These are phyloP conservation scores for Neurospora sublineolata DNA, from an alignment of 495 filamentous ascomycete genomes.

Conservation along the genomic window DNA sequence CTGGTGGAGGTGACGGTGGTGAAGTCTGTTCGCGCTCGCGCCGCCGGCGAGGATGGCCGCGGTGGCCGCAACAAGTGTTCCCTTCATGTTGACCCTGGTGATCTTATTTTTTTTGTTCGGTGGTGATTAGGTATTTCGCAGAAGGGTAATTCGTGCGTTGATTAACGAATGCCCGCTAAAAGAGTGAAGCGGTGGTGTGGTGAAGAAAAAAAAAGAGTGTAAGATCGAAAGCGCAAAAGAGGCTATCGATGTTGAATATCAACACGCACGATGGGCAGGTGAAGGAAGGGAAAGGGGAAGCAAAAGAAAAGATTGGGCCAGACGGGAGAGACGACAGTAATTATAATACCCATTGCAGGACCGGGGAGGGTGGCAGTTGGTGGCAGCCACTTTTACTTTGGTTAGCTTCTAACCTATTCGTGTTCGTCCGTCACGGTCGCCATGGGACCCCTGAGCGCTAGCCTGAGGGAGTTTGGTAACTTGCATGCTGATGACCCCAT, in stretches of 20 bases:
- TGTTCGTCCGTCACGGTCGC: not conserved
- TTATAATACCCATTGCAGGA: constrained; percentile 5
- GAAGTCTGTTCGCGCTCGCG: constrained; percentile 43
- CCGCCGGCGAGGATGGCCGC: constrained; percentile 55
- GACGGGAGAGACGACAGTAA: constrained; percentile 6
- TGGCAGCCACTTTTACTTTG: constrained; percentile 5
- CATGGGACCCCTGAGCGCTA: not conserved
- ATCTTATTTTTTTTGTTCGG: constrained; percentile 5
- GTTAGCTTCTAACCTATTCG: constrained; percentile 4
- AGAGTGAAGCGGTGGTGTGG: constrained; percentile 83
- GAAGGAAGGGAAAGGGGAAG: constrained; percentile 29
- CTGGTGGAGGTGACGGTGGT: constrained; percentile 51
- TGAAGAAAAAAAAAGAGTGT: constrained; percentile 28
- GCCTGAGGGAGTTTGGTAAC: not conserved
- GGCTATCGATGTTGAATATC: constrained; percentile 41
- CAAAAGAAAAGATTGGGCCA: constrained; percentile 8
- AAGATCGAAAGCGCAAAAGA: constrained; percentile 39
- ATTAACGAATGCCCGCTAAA: constrained; percentile 87
- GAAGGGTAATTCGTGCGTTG: constrained; percentile 1
- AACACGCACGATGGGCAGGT: constrained; percentile 34
- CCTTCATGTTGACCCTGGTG: constrained; percentile 50
- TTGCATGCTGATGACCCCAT: not conserved
- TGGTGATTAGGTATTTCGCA: constrained; percentile 10
- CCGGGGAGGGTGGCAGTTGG: constrained; percentile 11
- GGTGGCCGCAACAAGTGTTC: constrained; percentile 43